Conservation (phyloP, 108 stramenopile genomes). For the Nitzschia inconspicua region DNA sequence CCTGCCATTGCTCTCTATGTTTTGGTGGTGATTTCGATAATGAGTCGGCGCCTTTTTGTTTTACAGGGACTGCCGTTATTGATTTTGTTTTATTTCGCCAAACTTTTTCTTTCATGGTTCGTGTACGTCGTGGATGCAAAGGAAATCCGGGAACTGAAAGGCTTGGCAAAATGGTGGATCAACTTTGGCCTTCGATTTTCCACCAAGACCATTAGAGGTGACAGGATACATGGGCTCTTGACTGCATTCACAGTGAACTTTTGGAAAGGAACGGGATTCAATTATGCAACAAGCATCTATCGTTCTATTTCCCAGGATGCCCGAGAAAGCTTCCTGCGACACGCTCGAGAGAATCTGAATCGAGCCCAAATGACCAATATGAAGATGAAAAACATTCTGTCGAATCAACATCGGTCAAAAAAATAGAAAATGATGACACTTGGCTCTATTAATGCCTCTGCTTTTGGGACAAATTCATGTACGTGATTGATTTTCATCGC, state of each 20-base stretch:
- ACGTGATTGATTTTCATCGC: no score
- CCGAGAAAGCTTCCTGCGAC: background rate
- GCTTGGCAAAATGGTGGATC: slow-evolving; percentile 1
- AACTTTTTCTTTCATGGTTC: background rate
- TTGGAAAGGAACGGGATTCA: background rate
- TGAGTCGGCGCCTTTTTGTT: background rate
- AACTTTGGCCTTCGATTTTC: background rate
- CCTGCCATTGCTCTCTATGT: no score
- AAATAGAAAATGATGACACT: no score
- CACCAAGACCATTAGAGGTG: background rate
- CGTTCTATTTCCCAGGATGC: background rate
- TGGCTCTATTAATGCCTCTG: no score
- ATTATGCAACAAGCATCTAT: background rate
- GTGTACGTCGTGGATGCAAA: background rate
- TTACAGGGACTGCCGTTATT: background rate
- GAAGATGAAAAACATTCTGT: no score
- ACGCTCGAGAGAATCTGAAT: background rate
- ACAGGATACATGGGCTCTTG: background rate
- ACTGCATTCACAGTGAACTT: background rate
- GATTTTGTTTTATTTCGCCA: background rate
- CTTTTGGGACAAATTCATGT: no score
- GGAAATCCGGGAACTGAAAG: background rate
- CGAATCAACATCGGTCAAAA: no score
- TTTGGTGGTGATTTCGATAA: no score
- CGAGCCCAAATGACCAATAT: background rate